Conservation (phyloP, 1,284 basidiomycete species). For the Ustilago esculenta region DNA sequence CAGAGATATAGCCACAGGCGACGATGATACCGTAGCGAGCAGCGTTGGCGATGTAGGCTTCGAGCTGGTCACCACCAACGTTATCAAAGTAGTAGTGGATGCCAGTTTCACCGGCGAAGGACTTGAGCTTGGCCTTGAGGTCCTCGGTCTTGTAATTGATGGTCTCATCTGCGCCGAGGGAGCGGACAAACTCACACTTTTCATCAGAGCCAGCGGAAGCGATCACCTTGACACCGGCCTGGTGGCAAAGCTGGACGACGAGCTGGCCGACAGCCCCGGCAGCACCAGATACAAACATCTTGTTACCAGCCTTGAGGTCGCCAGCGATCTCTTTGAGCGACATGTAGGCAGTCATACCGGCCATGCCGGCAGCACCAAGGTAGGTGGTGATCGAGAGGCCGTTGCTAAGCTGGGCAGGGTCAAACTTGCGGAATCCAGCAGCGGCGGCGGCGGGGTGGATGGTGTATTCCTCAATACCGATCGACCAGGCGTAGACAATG, state of each 20-base stretch:
- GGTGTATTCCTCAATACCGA: constrained; percentile 41
- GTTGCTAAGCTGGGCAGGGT: constrained; percentile 10
- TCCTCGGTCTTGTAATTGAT: constrained; percentile 82
- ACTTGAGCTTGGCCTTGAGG: constrained; percentile 68
- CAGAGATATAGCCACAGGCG: constrained; percentile 47
- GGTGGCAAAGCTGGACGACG: constrained; percentile 71
- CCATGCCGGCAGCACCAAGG: constrained; percentile 66
- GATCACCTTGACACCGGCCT: constrained; percentile 75
- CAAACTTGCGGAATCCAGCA: constrained; percentile 30
- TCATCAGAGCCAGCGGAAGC: constrained; percentile 81
- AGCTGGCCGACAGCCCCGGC: constrained; percentile 65
- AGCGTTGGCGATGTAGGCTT: constrained; percentile 43
- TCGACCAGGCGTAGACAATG: constrained; percentile 30
- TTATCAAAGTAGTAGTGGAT: constrained; percentile 57
- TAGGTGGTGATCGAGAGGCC: constrained; percentile 54
- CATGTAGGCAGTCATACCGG: constrained; percentile 65
- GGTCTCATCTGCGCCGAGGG: constrained; percentile 83
- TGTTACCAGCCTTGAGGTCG: constrained; percentile 49
- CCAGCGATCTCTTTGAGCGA: constrained; percentile 59
- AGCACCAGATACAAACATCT: constrained; percentile 58
- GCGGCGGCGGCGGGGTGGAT: constrained; percentile 14
- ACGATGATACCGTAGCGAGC: constrained; percentile 51
- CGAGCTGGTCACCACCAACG: constrained; percentile 53
- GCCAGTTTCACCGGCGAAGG: constrained; percentile 42
- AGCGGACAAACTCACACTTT: constrained; percentile 84